phyloP scores from a whole-genome alignment of 2,329 filamentous ascomycete genomes.

The Colletotrichum salicis region DNA sequence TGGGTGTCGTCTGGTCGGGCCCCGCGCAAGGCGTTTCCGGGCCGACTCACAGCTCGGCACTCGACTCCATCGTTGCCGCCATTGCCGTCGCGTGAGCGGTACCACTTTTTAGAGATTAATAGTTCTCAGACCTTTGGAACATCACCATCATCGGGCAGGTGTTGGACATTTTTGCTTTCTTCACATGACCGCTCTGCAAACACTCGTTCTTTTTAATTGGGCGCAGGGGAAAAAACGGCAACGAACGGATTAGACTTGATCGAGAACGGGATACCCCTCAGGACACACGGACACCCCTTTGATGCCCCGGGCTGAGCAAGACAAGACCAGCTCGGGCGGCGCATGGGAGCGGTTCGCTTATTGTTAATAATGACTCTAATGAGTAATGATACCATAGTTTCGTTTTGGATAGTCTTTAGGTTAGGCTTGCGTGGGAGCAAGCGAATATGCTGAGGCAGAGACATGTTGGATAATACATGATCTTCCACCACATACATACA shows the following conservation, averaged over 20 bases:
- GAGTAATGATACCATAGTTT: conserved; percentile 36
- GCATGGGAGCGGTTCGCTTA: conserved; percentile 1
- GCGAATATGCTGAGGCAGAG: neutral
- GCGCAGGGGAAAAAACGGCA: conserved; percentile 20
- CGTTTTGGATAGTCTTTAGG: neutral
- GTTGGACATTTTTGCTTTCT: conserved; percentile 5
- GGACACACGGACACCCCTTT: conserved; percentile 19
- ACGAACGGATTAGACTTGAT: conserved; percentile 21
- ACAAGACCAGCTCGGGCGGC: conserved; percentile 16
- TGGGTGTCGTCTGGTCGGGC: conserved; percentile 75
- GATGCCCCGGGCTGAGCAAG: conserved; percentile 2
- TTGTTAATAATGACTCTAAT: conserved; percentile 36
- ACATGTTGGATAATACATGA: conserved; percentile 5
- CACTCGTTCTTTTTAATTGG: neutral
- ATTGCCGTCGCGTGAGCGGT: conserved; percentile 48
- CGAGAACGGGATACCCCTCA: conserved; percentile 30
- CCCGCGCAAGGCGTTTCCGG: conserved; percentile 64
- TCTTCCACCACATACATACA: neutral
- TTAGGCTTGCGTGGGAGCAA: neutral
- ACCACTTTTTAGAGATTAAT: neutral
- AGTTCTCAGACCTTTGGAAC: neutral
- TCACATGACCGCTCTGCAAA: neutral
- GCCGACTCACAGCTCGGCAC: conserved; percentile 70
- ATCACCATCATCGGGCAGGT: conserved; percentile 6
- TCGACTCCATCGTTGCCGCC: conserved; percentile 75